Evolutionary conservation across 208 protist species (phyloP), one percentile per base, ranked within the genome.

Genomic region (Tritrichomonas musculus): DNA sequence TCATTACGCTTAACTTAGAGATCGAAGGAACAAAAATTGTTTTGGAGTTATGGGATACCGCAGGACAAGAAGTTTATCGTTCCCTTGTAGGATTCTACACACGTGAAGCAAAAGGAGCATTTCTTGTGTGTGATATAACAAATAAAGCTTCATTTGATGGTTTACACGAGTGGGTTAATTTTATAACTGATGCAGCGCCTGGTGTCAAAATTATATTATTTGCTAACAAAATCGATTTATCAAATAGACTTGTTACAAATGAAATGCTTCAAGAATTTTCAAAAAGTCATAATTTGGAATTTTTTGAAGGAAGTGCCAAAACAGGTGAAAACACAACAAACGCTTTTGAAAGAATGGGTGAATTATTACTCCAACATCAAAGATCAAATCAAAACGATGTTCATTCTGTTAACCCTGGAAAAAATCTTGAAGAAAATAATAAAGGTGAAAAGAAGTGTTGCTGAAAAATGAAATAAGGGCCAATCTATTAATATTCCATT

Each of bases 31-130:
- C 0, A 14, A 44, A 22, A 88, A 33, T 88, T 57, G 41, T 27
- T 1, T 57, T 88, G 17, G 77, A 88, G 57, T 57, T 88, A 17
- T 88, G 77, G 77, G 77, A 88, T 88, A 88, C 77, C 33, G 77
- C 77, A 1, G 77, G 77, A 1, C 77, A 88, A 50, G 77, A 88
- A 88, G 77, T 57, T 39, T 88, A 53, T 27, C 39, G 77, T 33
- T 53, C 47, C 8, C 77, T 88, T 39, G 77, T 88, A 27, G 77
- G 77, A 17, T 88, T 88, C 41, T 88, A 88, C 41, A 36, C 77
- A 33, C 33, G 77, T 47, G 77, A 88, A 44, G 41, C 77, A 39
- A 88, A 88, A 88, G 77, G 77, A 20, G 47, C 47, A 30, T 88
- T 88, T 47, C n/a, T 88, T 0, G 25, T 88, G 0, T 88, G 44